These are phyloP conservation scores for Aspergillus aculeatus DNA, from an alignment of 2,329 filamentous ascomycete species.

Conservation along the genomic window DNA sequence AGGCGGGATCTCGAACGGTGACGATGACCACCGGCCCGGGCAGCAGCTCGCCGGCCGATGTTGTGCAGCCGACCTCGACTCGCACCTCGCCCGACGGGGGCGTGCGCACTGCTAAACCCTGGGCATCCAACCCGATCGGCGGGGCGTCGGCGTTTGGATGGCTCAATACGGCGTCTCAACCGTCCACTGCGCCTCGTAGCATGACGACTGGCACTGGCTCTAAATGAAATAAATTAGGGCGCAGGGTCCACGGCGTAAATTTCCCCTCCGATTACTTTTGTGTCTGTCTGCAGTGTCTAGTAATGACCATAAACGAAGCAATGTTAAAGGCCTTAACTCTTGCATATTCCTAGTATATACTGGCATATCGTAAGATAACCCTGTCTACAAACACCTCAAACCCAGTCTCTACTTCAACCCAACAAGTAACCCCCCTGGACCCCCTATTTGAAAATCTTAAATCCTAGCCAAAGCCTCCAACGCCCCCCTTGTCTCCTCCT, in stretches of 20 bases:
- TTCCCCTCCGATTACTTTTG: neutral
- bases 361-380: no score
- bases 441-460: constrained; percentile 24
- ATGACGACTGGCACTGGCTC: constrained; percentile 11
- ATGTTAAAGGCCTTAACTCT: no score
- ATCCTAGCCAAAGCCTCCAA: constrained; percentile 66
- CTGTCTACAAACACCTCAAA: no score
- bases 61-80: constrained; percentile 17
- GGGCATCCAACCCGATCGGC: constrained; percentile 77
- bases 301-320: no score
- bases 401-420: no score
- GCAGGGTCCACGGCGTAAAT: no score
- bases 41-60: constrained; percentile 12
- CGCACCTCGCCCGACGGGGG: constrained; percentile 29
- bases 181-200: constrained; percentile 11
- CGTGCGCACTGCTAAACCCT: constrained; percentile 46
- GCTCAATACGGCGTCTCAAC: constrained; percentile 60
- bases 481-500: constrained; percentile 66
- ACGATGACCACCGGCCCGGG: constrained; percentile 21
- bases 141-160: constrained; percentile 93
- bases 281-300: neutral
- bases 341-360: no score
- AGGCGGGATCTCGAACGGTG: constrained; percentile 50
- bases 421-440: no score
- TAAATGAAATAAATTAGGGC: constrained; percentile 28